phyloP scores from a whole-genome alignment of 495 filamentous ascomycete species.

The Barbatosphaeria neglecta region DNA sequence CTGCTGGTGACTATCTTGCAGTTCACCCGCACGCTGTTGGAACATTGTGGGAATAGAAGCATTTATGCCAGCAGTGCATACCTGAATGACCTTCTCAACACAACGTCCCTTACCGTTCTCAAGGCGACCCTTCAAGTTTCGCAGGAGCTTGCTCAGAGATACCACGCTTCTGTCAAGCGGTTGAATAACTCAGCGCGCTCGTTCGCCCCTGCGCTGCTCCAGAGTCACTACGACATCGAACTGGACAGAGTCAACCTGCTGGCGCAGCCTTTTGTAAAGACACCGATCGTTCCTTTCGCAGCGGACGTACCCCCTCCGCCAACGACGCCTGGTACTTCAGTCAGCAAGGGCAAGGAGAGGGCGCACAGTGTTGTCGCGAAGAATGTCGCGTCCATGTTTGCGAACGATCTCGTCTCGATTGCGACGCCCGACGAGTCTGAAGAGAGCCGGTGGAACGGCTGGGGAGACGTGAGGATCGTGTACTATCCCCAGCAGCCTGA shows the following conservation, averaged over 20 bases:
- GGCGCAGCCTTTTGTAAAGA: slow-evolving; percentile 70
- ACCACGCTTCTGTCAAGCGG: slow-evolving; percentile 75
- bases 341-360: slow-evolving; percentile 66
- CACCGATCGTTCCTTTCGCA: slow-evolving; percentile 28
- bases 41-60: slow-evolving; percentile 95
- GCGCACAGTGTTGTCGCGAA: slow-evolving; percentile 14
- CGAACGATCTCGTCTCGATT: slow-evolving; percentile 66
- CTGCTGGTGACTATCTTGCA: slow-evolving; percentile 67
- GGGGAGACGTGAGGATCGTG: slow-evolving; percentile 35
- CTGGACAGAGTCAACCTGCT: slow-evolving; percentile 77
- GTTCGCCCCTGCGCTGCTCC: slow-evolving; percentile 60
- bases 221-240: slow-evolving; percentile 89
- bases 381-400: slow-evolving; percentile 45
- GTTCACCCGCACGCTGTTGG: slow-evolving; percentile 77
- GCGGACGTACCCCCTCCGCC: slow-evolving; percentile 30
- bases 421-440: slow-evolving; percentile 36
- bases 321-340: slow-evolving; percentile 31
- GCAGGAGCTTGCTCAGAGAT: slow-evolving; percentile 78
- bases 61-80: slow-evolving; percentile 85
- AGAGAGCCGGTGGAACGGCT: slow-evolving; percentile 32
- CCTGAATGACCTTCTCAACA: slow-evolving; percentile 77
- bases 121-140: slow-evolving; percentile 62
- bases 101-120: slow-evolving; percentile 67
- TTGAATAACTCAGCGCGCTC: slow-evolving; percentile 42
- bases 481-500: slow-evolving; percentile 28